Evolutionary conservation across 2,329 filamentous ascomycete genomes (phyloP).

Genomic region (Phaeomoniella chlamydospora): DNA sequence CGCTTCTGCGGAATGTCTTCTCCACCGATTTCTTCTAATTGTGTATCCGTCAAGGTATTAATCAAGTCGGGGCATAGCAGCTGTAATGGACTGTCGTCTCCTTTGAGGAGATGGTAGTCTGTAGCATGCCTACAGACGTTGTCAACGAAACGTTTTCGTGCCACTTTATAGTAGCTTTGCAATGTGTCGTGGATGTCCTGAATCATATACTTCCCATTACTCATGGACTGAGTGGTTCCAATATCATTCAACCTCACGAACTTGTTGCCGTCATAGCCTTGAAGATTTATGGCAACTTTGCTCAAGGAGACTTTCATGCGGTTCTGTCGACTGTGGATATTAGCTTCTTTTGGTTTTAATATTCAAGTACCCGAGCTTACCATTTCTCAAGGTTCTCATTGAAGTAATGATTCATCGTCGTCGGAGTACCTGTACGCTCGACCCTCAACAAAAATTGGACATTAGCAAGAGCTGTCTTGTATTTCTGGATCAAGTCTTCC

Average conservation of each 20-base stretch:
- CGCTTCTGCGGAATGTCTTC: slow-evolving; percentile 33
- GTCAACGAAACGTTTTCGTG: slow-evolving; percentile 48
- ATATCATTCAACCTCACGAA: slow-evolving; percentile 6
- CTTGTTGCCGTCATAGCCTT: slow-evolving; percentile 2
- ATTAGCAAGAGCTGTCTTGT: slow-evolving; percentile 34
- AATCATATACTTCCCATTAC: slow-evolving; percentile 22
- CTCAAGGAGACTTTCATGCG: slow-evolving; percentile 1
- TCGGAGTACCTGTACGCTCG: slow-evolving; percentile 30
- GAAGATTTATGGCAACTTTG: not conserved
- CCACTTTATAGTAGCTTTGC: slow-evolving; percentile 46
- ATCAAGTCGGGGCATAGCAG: slow-evolving; percentile 40
- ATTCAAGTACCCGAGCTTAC: slow-evolving; percentile 9
- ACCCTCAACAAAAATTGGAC: slow-evolving; percentile 36
- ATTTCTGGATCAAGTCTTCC: slow-evolving; percentile 30
- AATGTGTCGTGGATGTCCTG: slow-evolving; percentile 48
- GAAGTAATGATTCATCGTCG: slow-evolving; percentile 41
- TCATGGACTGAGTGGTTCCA: slow-evolving; percentile 11
- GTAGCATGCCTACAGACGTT: slow-evolving; percentile 44
- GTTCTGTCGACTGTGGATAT: not conserved
- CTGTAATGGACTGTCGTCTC: slow-evolving; percentile 34
- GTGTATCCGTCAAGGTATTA: slow-evolving; percentile 26
- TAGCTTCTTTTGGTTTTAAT: not conserved
- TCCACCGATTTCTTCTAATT: slow-evolving; percentile 43
- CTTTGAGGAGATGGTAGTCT: slow-evolving; percentile 37
- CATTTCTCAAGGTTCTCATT: slow-evolving; percentile 27